Evolutionary conservation across 305 asterid species (phyloP).

Genomic region (Rubia occidens): DNA sequence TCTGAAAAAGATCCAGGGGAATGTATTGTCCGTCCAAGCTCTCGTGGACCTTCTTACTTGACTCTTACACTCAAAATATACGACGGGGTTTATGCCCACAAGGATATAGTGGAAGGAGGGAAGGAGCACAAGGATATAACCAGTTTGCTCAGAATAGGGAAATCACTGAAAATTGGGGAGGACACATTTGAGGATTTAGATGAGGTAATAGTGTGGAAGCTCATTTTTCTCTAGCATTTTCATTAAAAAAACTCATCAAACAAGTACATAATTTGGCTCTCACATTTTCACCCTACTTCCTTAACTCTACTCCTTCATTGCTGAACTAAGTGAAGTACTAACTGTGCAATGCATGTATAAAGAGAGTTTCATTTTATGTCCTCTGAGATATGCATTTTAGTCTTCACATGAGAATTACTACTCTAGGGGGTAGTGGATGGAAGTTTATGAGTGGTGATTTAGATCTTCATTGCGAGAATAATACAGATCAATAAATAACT

Average conservation of each 20-base stretch:
- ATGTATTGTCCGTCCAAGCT: constrained; percentile 81
- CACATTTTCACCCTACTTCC: neutral
- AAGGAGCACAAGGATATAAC: constrained; percentile 91
- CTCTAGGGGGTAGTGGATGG: neutral
- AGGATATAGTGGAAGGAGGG: constrained; percentile 89
- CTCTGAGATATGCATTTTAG: neutral
- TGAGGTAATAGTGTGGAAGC: constrained; percentile 44
- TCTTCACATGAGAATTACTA: neutral
- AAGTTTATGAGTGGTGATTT: neutral
- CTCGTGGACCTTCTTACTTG: constrained; percentile 84
- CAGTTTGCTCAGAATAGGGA: constrained; percentile 86
- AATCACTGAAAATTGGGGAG: constrained; percentile 85
- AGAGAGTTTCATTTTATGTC: neutral
- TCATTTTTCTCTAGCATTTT: neutral
- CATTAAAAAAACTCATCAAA: neutral
- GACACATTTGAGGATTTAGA: constrained; percentile 96
- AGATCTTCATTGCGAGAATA: neutral
- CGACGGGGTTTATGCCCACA: constrained; percentile 78
- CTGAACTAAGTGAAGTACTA: too few relatives aligned
- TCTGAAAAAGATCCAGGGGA: constrained; percentile 89
- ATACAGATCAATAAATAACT: neutral
- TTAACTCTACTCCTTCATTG: too few relatives aligned
- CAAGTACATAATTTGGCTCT: neutral
- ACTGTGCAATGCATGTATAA: too few relatives aligned
- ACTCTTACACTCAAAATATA: constrained; percentile 78